Percentiles rank a stretch among this genome's conserved stretches.
These are phyloP conservation scores for Colletotrichum tofieldiae DNA, from an alignment of 2,329 filamentous ascomycete genomes.

Conservation along the genomic window DNA sequence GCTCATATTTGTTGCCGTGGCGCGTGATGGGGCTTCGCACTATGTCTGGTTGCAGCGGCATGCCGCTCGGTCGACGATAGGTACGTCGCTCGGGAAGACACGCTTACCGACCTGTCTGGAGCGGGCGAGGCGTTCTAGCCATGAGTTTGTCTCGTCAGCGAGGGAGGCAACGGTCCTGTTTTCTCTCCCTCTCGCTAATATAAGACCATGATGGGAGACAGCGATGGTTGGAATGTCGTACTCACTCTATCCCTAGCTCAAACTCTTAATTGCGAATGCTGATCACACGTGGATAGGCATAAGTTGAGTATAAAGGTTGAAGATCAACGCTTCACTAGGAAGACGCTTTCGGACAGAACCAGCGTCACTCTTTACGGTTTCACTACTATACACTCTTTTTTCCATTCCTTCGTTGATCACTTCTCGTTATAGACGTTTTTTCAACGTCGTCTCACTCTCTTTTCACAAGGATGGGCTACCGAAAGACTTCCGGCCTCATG, in stretches of 20 bases:
- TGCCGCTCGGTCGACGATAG: background rate
- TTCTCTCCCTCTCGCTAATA: conserved; percentile 15
- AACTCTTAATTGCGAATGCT: no score
- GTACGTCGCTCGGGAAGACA: background rate
- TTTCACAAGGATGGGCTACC: conserved; percentile 46
- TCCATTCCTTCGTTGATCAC: conserved; percentile 10
- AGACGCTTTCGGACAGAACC: background rate
- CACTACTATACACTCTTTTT: background rate
- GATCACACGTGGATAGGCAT: background rate
- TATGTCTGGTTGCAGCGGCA: background rate
- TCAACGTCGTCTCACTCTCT: background rate
- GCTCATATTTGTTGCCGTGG: background rate
- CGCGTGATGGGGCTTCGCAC: background rate
- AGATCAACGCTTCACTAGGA: background rate
- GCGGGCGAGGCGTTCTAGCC: background rate
- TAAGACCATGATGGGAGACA: conserved; percentile 5
- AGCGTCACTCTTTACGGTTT: conserved; percentile 1
- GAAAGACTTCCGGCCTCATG: conserved; percentile 45
- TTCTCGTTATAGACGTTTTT: background rate
- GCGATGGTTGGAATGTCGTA: conserved; percentile 12
- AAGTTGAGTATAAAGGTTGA: conserved; percentile 13
- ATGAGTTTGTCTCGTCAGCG: background rate
- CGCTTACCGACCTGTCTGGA: background rate
- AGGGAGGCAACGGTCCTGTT: conserved; percentile 4
- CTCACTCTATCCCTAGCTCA: conserved; percentile 27